A percentile compares a stretch with the other conserved stretches of the same genome.
Conservation (phyloP, 352 stramenopile species). For the Phytophthora europaea region DNA sequence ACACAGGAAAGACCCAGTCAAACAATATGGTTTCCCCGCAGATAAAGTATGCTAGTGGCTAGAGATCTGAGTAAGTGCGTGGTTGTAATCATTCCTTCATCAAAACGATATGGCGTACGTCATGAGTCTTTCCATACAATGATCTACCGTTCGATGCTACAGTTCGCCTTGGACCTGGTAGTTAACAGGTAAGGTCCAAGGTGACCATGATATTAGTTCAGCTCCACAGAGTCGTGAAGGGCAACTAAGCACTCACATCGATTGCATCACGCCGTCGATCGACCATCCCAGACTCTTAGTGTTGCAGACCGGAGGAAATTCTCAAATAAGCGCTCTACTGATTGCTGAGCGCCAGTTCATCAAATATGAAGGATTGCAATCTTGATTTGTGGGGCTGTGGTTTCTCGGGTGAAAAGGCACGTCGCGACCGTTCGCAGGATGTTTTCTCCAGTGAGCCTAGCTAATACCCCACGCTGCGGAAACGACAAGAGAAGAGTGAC, state of each 20-base stretch:
- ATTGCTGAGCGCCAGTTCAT: neutral
- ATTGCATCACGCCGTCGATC: neutral
- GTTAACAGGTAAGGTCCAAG: neutral
- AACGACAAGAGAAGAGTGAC: no score
- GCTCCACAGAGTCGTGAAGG: neutral
- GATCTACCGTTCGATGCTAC: neutral
- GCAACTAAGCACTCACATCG: neutral
- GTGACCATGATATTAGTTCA: neutral
- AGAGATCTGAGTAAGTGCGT: neutral
- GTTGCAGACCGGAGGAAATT: no score
- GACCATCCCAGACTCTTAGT: neutral
- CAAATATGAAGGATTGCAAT: neutral
- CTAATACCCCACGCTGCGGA: no score
- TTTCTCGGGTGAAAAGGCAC: neutral
- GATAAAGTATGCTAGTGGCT: neutral
- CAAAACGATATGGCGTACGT: neutral
- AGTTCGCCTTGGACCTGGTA: neutral
- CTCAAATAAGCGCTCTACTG: neutral
- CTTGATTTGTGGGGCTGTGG: neutral
- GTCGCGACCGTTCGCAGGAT: neutral
- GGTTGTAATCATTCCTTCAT: neutral
- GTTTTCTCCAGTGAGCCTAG: neutral
- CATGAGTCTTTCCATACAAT: neutral
- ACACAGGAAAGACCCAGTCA: neutral
- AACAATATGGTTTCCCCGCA: neutral